Evolutionary conservation across 2,329 filamentous ascomycete species (phyloP), one percentile per base, ranked within the genome.

Genomic region (Fusarium subglutinans): DNA sequence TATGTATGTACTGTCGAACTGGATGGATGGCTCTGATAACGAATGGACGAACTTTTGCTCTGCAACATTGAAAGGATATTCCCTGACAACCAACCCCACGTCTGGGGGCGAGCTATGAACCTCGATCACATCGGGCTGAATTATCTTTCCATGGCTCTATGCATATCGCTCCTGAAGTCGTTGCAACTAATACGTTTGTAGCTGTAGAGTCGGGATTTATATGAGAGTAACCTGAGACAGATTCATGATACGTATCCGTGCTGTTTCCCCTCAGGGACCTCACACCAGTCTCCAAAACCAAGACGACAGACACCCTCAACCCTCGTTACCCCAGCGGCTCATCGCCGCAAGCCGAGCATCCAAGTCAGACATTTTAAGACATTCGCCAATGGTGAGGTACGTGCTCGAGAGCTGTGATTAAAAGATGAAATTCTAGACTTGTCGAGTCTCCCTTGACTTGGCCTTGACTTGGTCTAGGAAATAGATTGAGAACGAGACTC

Each of bases 331-430:
- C 61, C 53, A 56, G 50, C 47, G 33, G 54, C 59, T 61, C 44
- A 43, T 58, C 33, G 22, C 56, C 54, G 68, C 59, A 73, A 66
- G 56, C 69, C 71, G 60, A 69, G 50, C 54, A 62, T 60, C 57
- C 55, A 68, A 61, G 74, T 73, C 59, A 68, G 60, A 58, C 40
- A 38, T 26, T 37, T 40, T 17, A 54, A 73, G 70, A 71, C 71
- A 74, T 70, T 28, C 33, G 58, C 55, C 33, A 56, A 55, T 40
- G 48, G n/a, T 22, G 47, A 64, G 22, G 9, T 48, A 63, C 15
- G 17, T 45, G 50, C 44, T 14, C 28, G 37, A 53, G 48, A 56
- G 30, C 22, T 67, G 53, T 37, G 40, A 50, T 57, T 30, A 33
- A 63, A 48, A 28, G 26, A 55, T 22, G 45, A 30, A 30, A 48